These are phyloP conservation scores for Coemansia sp. DNA, from an alignment of 192 early-diverging fungal genomes.

Conservation along the genomic window DNA sequence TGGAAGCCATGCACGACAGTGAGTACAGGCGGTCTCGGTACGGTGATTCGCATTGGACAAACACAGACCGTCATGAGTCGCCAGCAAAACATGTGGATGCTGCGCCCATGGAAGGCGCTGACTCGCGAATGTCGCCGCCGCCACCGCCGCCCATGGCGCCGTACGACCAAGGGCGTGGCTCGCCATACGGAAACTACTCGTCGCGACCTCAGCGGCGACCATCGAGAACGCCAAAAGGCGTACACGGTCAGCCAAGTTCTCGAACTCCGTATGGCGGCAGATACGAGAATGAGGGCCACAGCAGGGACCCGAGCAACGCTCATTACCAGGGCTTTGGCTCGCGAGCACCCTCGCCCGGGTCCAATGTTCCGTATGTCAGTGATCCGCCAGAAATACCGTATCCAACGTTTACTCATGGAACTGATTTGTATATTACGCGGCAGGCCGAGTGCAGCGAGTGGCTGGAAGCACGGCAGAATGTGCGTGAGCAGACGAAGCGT, in stretches of 20 bases:
- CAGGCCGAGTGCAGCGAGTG: slow-evolving; percentile 26
- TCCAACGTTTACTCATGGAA: slow-evolving; percentile 19
- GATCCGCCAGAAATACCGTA: slow-evolving; percentile 11
- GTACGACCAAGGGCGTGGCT: slow-evolving; percentile 14
- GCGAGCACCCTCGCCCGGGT: slow-evolving; percentile 29
- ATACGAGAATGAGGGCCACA: slow-evolving; percentile 31
- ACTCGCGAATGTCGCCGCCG: slow-evolving; percentile 18
- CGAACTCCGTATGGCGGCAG: slow-evolving; percentile 15
- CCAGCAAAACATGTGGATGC: slow-evolving; percentile 1
- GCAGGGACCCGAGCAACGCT: slow-evolving; percentile 20
- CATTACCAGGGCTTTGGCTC: slow-evolving; percentile 14
- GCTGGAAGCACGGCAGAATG: slow-evolving; percentile 30
- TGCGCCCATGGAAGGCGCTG: background rate
- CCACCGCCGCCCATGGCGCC: slow-evolving; percentile 23
- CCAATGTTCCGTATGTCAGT: slow-evolving; percentile 4
- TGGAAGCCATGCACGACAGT: background rate
- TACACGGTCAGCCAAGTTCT: slow-evolving; percentile 12
- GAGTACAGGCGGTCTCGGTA: slow-evolving; percentile 16
- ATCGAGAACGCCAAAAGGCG: slow-evolving; percentile 25
- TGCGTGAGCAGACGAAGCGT: slow-evolving; percentile 33
- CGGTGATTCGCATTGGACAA: slow-evolving; percentile 19
- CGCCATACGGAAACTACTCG: slow-evolving; percentile 29
- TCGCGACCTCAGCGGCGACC: slow-evolving; percentile 20
- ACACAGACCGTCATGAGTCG: slow-evolving; percentile 4
- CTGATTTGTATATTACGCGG: slow-evolving; percentile 37